These are phyloP conservation scores for Salix purpurea DNA, from an alignment of 345 rosid species.

Conservation along the genomic window DNA sequence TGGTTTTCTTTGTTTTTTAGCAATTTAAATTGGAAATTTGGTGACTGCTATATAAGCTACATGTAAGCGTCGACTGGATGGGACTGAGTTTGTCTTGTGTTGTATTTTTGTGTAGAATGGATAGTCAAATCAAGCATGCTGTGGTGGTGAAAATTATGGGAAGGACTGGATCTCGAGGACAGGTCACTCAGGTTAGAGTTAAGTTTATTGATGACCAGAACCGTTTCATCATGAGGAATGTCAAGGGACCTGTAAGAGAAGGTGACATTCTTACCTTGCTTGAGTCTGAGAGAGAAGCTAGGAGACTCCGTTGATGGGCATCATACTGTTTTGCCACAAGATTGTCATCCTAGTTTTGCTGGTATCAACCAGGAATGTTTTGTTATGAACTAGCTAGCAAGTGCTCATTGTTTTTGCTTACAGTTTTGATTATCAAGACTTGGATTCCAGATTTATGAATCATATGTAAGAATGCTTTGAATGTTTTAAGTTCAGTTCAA, in stretches of 20 bases:
- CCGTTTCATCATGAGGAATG: conserved; percentile 14
- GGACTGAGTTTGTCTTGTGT: neutral
- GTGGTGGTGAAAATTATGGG: conserved; percentile 16
- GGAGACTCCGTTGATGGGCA: conserved; percentile 14
- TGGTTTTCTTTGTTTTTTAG: neutral
- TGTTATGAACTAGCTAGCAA: neutral
- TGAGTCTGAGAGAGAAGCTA: conserved; percentile 18
- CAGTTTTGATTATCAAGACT: neutral
- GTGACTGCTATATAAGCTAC: neutral
- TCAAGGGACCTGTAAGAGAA: conserved; percentile 18
- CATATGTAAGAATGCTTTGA: neutral
- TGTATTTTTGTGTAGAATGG: neutral
- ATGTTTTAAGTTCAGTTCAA: neutral
- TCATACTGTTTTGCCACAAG: neutral
- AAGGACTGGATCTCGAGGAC: conserved; percentile 17
- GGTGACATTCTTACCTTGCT: conserved; percentile 17
- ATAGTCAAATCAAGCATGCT: conserved; percentile 11
- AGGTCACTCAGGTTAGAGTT: conserved; percentile 21
- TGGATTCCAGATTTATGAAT: neutral
- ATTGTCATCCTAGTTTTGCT: neutral
- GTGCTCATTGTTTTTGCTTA: neutral
- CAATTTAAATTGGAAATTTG: neutral
- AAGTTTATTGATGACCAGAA: conserved; percentile 13
- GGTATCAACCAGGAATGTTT: neutral
- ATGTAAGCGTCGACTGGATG: neutral